Evolutionary conservation across 2,329 filamentous ascomycete species (phyloP).

Genomic region (Fusarium vanettenii): DNA sequence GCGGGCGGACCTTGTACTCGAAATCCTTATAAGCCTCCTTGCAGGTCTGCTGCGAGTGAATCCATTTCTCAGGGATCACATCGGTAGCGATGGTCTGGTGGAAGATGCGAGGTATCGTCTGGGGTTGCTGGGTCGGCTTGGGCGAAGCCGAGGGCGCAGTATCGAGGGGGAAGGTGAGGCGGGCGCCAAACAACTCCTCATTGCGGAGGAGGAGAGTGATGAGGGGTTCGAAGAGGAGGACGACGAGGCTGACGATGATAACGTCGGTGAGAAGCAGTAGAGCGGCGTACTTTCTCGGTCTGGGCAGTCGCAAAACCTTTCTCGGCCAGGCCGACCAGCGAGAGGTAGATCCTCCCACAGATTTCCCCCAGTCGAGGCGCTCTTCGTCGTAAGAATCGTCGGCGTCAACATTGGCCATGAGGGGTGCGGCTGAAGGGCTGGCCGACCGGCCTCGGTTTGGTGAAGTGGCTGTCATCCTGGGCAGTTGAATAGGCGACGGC

Average conservation of each 20-base stretch:
- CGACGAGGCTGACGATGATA: constrained; percentile 70
- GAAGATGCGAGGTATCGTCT: constrained; percentile 79
- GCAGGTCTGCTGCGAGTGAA: constrained; percentile 73
- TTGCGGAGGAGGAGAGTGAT: constrained; percentile 71
- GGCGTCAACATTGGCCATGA: neutral
- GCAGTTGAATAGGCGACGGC: neutral
- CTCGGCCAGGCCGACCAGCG: constrained; percentile 33
- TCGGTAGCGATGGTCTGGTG: constrained; percentile 81
- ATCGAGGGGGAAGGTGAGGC: constrained; percentile 33
- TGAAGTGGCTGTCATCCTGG: constrained; percentile 1
- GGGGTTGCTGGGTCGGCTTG: constrained; percentile 76
- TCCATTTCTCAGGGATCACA: constrained; percentile 75
- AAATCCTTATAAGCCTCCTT: constrained; percentile 75
- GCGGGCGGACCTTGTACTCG: constrained; percentile 73
- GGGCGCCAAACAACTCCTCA: constrained; percentile 46
- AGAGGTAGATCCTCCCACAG: neutral
- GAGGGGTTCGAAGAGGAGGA: constrained; percentile 77
- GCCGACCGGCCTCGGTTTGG: constrained; percentile 4
- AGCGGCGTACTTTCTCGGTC: constrained; percentile 53
- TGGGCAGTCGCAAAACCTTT: constrained; percentile 37
- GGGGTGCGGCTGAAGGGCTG: neutral
- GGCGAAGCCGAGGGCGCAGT: constrained; percentile 69
- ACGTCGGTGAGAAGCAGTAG: constrained; percentile 73
- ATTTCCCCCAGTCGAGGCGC: constrained; percentile 36
- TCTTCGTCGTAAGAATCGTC: constrained; percentile 41